Evolutionary conservation across 2,329 filamentous ascomycete species (phyloP).

Genomic region (Lachnellula suecica): DNA sequence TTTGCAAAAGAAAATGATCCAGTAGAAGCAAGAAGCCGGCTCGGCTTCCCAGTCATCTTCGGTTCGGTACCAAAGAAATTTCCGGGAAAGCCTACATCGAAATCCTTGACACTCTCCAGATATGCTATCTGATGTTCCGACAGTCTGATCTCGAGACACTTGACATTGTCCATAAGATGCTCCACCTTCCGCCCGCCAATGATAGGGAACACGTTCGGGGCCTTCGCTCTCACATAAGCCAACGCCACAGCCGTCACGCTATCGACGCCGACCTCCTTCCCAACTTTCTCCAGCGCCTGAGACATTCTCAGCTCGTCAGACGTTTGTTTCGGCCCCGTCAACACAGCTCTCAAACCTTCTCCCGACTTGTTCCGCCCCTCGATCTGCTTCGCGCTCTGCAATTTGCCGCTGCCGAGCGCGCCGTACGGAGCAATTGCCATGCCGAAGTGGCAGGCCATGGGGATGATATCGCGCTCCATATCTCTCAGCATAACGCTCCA

Average conservation of each 20-base stretch:
- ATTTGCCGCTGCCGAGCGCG: constrained; percentile 47
- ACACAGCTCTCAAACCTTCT: constrained; percentile 22
- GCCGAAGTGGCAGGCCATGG: constrained; percentile 55
- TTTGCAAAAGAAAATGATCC: background rate
- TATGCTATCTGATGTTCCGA: background rate
- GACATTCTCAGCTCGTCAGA: constrained; percentile 52
- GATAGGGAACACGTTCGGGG: constrained; percentile 71
- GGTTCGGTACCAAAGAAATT: background rate
- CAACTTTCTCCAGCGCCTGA: constrained; percentile 58
- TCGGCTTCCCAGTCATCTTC: background rate
- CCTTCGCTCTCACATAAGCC: constrained; percentile 72
- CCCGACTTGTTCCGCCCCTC: constrained; percentile 28
- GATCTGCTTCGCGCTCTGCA: constrained; percentile 46
- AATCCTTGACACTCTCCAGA: background rate
- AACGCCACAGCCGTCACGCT: constrained; percentile 64
- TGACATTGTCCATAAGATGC: constrained; percentile 62
- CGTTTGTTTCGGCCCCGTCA: constrained; percentile 31
- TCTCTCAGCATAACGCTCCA: constrained; percentile 64
- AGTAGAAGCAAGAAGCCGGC: background rate
- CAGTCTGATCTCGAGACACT: background rate
- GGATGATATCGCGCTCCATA: constrained; percentile 61
- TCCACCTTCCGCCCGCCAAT: constrained; percentile 68
- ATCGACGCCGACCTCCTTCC: constrained; percentile 51
- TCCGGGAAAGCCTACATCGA: background rate
- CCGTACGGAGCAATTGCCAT: constrained; percentile 60